Conservation (phyloP, 2,329 filamentous ascomycete genomes). For the Xylariaceae sp. region DNA sequence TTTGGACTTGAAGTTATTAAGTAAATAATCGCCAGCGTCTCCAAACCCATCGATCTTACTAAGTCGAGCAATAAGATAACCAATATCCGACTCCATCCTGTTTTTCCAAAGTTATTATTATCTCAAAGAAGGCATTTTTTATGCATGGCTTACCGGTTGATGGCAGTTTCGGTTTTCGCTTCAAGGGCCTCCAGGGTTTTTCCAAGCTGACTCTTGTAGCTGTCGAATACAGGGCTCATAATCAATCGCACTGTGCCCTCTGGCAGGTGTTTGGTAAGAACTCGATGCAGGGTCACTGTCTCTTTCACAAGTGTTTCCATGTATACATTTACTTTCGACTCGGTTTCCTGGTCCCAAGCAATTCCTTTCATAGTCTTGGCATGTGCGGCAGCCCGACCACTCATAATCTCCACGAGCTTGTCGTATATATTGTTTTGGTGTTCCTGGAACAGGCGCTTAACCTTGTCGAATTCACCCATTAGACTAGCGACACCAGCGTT, state of each 20-base stretch:
- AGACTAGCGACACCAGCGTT: slow-evolving; percentile 60
- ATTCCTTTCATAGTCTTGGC: slow-evolving; percentile 77
- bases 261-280: slow-evolving; percentile 80
- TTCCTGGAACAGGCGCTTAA: slow-evolving; percentile 82
- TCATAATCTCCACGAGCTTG: slow-evolving; percentile 93
- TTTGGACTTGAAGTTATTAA: slow-evolving; percentile 70
- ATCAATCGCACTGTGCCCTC: slow-evolving; percentile 80
- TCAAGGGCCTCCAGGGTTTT: slow-evolving; percentile 70
- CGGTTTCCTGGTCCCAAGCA: slow-evolving; percentile 70
- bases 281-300: slow-evolving; percentile 82
- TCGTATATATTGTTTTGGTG: slow-evolving; percentile 91
- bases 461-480: slow-evolving; percentile 88
- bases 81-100: slow-evolving; percentile 79
- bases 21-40: slow-evolving; percentile 73
- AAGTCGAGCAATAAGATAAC: slow-evolving; percentile 74
- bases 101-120: slow-evolving; percentile 13
- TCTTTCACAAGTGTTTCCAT: slow-evolving; percentile 90
- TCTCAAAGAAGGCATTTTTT: background rate
- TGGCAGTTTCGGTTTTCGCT: slow-evolving; percentile 71
- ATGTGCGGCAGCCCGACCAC: slow-evolving; percentile 74
- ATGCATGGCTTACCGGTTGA: slow-evolving; percentile 67
- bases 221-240: slow-evolving; percentile 83
- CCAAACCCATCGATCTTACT: slow-evolving; percentile 81
- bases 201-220: slow-evolving; percentile 81
- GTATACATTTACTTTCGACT: slow-evolving; percentile 66